Evolutionary conservation across 140 eudicot species (phyloP), one percentile per base, ranked within the genome.

Genomic region (Cichorium intybus): DNA sequence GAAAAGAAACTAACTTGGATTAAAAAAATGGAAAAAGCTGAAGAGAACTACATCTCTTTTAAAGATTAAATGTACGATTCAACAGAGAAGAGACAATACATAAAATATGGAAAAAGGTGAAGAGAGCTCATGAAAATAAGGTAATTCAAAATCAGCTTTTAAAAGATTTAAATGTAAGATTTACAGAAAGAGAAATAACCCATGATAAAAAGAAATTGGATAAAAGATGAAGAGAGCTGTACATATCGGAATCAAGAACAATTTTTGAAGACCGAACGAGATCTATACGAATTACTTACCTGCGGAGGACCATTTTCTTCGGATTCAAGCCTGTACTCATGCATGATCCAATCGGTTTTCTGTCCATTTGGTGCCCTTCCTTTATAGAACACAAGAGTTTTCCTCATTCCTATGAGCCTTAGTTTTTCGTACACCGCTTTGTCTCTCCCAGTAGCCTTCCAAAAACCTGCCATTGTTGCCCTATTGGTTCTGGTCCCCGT

Each of bases 381-480:
- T 83, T 81, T 89, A 73, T 89, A 89, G 55, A 89, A 89, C 11
- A 89, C 97, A 9, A 89, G 97, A 26, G 97, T 89, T 72, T 89
- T 89, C 70, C 97, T 89, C 97, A 89, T 85, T 10, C 97, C 97
- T 20, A 89, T 83, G 39, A 86, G 80, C 68, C 86, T 85, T 14
- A 62, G 34, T 54, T 81, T 83, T 51, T 89, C 88, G 35, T 83
- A 86, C 45, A 89, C 97, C 0, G 91, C 86, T 71, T 89, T 89
- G 73, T 89, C 97, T 79, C 97, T 78, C 5, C 97, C 97, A 1
- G 97, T 89, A 10, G 97, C 97, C 72, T 89, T 89, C 97, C 97
- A 89, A 67, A 89, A 89, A 56, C 97, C 97, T 0, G 91, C 87
- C 70, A 89, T 74, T 21, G 97, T 89, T 41, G 97, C 97, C 63